phyloP scores from a whole-genome alignment of 208 protist genomes.

The Leishmania martiniquensis region DNA sequence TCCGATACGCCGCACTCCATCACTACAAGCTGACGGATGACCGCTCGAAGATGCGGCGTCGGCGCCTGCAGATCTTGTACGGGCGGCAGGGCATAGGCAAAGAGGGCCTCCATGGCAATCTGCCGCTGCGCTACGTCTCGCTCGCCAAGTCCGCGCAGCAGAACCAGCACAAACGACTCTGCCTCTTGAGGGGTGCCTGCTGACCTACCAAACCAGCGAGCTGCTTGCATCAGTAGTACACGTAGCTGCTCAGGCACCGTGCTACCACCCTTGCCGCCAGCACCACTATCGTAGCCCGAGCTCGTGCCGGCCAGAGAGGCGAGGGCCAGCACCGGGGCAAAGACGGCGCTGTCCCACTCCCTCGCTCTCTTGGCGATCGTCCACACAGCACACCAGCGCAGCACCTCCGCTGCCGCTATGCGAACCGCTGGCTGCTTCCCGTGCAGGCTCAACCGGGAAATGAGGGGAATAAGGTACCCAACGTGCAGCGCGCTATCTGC shows the following conservation, averaged over 20 bases:
- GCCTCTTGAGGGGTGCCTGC: background rate
- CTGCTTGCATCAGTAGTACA: slow-evolving; percentile 5
- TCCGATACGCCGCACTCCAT: slow-evolving; percentile 4
- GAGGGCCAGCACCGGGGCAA: slow-evolving; percentile 53
- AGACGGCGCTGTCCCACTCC: slow-evolving; percentile 38
- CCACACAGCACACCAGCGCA: slow-evolving; percentile 81
- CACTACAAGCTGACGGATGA: slow-evolving; percentile 1
- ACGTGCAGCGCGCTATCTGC: slow-evolving; percentile 47
- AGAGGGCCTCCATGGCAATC: slow-evolving; percentile 21
- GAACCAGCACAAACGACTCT: background rate
- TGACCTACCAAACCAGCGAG: slow-evolving; percentile 12
- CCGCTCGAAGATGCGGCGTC: background rate
- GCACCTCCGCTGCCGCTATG: slow-evolving; percentile 85
- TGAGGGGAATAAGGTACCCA: slow-evolving; percentile 61
- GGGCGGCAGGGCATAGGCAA: slow-evolving; percentile 19
- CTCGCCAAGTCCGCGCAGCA: slow-evolving; percentile 16
- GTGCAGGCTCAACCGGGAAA: slow-evolving; percentile 65
- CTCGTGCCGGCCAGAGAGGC: slow-evolving; percentile 47
- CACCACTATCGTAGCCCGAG: slow-evolving; percentile 13
- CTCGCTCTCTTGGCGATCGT: slow-evolving; percentile 58
- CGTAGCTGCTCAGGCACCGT: slow-evolving; percentile 1
- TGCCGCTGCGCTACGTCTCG: slow-evolving; percentile 11
- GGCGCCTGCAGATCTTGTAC: background rate
- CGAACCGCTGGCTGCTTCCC: slow-evolving; percentile 64
- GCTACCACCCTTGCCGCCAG: slow-evolving; percentile 9